phyloP scores from a whole-genome alignment of 257 asterid genomes.

The Echites panduratus region DNA sequence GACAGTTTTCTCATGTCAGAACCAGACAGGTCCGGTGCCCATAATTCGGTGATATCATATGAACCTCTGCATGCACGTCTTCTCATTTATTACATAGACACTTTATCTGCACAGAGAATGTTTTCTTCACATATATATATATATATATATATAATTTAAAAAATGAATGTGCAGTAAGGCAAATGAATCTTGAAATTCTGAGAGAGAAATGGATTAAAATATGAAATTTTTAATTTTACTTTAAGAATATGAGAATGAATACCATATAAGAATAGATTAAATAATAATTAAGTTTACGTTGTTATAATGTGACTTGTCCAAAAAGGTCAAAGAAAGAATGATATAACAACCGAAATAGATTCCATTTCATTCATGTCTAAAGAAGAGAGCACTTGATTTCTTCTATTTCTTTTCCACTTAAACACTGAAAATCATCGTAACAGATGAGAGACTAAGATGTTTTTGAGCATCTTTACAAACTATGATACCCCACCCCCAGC shows the following conservation, averaged over 20 bases:
- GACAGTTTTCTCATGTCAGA: slow-evolving; percentile 4
- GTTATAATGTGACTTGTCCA: too few relatives aligned
- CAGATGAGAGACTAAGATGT: not conserved
- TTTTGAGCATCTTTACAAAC: too few relatives aligned
- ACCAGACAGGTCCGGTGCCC: slow-evolving; percentile 24
- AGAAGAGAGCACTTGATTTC: not conserved
- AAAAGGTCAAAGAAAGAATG: too few relatives aligned
- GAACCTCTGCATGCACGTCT: slow-evolving; percentile 2
- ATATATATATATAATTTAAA: too few relatives aligned
- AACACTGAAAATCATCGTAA: not conserved
- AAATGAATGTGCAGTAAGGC: not conserved
- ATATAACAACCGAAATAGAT: not conserved
- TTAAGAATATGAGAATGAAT: too few relatives aligned
- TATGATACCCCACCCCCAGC: too few relatives aligned
- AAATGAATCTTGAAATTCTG: not conserved
- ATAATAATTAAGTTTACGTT: too few relatives aligned
- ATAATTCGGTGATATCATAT: slow-evolving; percentile 8
- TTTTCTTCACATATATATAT: not conserved
- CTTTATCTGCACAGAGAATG: slow-evolving; percentile 23
- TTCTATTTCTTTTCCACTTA: not conserved
- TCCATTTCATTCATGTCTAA: not conserved
- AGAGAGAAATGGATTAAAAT: not conserved
- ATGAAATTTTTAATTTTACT: too few relatives aligned
- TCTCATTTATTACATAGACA: slow-evolving; percentile 2
- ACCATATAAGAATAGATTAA: too few relatives aligned